Percentiles rank a stretch among this genome's conserved stretches.
These are phyloP conservation scores for Linum usitatissimum DNA, from an alignment of 345 rosid species.

Conservation along the genomic window DNA sequence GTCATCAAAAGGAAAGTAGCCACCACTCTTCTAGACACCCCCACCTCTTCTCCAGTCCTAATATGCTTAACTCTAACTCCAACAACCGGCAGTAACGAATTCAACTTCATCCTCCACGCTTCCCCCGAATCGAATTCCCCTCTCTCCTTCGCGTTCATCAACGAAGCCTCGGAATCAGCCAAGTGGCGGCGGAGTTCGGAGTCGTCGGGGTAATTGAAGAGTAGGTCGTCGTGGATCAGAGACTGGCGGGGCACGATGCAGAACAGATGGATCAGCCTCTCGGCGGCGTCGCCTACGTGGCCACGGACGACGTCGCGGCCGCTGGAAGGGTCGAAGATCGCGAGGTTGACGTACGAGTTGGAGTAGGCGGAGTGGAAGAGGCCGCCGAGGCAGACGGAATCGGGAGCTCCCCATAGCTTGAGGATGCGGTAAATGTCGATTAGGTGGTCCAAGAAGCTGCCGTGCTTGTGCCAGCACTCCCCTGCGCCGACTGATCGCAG, in stretches of 20 bases:
- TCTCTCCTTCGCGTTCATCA: conserved; percentile 48
- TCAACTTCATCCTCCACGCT: conserved; percentile 72
- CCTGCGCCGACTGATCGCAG: conserved; percentile 88
- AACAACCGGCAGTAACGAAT: conserved; percentile 39
- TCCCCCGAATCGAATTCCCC: conserved; percentile 49
- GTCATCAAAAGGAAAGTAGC: conserved; percentile 68
- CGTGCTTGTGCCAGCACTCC: conserved; percentile 99
- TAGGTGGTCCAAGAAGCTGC: conserved; percentile 80
- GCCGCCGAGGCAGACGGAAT: conserved; percentile 76
- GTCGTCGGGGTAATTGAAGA: conserved; percentile 70
- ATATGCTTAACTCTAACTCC: conserved; percentile 61
- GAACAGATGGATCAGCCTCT: conserved; percentile 73
- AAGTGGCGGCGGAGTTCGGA: conserved; percentile 64
- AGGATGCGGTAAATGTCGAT: conserved; percentile 74
- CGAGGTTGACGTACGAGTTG: conserved; percentile 80
- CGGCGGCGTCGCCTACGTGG: conserved; percentile 78
- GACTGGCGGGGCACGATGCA: conserved; percentile 77
- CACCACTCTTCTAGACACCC: conserved; percentile 54
- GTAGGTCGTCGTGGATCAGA: conserved; percentile 70
- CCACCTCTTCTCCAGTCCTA: conserved; percentile 62
- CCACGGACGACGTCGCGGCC: conserved; percentile 71
- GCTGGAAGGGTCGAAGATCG: conserved; percentile 77
- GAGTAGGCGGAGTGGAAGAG: conserved; percentile 95
- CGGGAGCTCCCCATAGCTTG: conserved; percentile 72
- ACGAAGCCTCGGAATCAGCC: conserved; percentile 37